Evolutionary conservation across 1,284 basidiomycete genomes (phyloP).

Genomic region (Mycena sp.): DNA sequence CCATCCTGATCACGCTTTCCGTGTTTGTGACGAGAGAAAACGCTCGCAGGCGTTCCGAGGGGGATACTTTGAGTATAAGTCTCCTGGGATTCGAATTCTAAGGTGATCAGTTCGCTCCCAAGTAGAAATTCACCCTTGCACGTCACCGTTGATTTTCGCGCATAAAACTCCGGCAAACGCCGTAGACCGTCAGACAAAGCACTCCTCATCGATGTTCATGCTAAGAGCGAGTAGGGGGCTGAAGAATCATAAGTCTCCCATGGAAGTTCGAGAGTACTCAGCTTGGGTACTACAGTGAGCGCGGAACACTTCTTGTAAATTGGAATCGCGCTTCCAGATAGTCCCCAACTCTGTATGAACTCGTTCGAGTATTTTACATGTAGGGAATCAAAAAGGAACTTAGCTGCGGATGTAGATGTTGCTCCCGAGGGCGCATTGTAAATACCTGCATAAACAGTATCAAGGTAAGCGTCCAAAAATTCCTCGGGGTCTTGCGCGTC

Average conservation of each 20-base stretch:
- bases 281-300: no score
- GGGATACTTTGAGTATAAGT: conserved; percentile 15
- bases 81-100: background rate
- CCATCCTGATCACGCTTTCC: conserved; percentile 27
- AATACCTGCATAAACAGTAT: background rate
- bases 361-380: background rate
- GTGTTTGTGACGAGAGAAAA: conserved; percentile 18
- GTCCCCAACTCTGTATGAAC: background rate
- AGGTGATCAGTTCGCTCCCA: no score
- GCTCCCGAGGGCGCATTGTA: background rate
- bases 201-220: no score
- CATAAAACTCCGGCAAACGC: no score
- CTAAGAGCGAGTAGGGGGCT: no score
- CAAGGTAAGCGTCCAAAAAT: conserved; percentile 21
- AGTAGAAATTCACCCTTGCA: no score
- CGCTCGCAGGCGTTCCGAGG: background rate
- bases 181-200: no score
- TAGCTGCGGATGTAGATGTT: background rate
- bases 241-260: no score
- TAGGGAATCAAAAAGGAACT: conserved; percentile 9
- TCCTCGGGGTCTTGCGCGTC: conserved; percentile 29
- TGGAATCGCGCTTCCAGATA: background rate
- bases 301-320: background rate
- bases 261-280: no score
- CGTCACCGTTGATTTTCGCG: no score